Percentiles rank a stretch among this genome's conserved stretches.
These are phyloP conservation scores for Smallanthus sonchifolius DNA, from an alignment of 129 eudicot species.

Conservation along the genomic window DNA sequence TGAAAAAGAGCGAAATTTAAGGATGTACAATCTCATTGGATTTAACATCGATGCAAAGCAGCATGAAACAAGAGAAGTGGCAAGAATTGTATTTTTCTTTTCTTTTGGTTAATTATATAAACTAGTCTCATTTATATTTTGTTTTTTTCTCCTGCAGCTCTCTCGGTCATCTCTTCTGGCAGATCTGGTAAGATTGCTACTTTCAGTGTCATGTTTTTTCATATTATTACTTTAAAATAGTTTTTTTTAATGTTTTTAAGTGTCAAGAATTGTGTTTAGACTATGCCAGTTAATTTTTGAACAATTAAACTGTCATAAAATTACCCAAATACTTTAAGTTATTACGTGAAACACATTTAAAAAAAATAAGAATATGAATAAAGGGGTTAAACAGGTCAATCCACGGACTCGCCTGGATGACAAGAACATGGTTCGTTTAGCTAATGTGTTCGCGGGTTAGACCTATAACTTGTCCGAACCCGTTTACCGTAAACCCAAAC, in stretches of 20 bases:
- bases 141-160: slow-evolving; percentile 44
- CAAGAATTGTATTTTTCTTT: background rate
- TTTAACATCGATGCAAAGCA: slow-evolving; percentile 67
- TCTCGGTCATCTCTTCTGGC: slow-evolving; percentile 66
- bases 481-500: too few species aligned
- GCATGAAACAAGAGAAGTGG: slow-evolving; percentile 73
- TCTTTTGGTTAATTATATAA: background rate
- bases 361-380: too few species aligned
- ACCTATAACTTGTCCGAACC: too few species aligned
- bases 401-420: too few species aligned
- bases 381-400: too few species aligned
- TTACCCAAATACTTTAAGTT: too few species aligned
- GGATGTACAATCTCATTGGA: slow-evolving; percentile 79
- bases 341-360: too few species aligned
- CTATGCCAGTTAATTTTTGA: too few species aligned
- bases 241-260: background rate
- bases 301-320: too few species aligned
- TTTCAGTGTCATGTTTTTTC: background rate
- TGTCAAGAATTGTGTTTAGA: background rate
- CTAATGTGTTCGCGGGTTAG: too few species aligned
- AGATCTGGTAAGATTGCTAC: slow-evolving; percentile 51
- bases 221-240: too few species aligned
- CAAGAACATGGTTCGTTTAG: too few species aligned
- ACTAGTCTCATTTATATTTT: background rate
- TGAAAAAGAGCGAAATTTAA: slow-evolving; percentile 61